A percentile compares a stretch with the other conserved stretches of the same genome.
Conservation (phyloP, 306 rosid genomes). For the Alnus rubra region DNA sequence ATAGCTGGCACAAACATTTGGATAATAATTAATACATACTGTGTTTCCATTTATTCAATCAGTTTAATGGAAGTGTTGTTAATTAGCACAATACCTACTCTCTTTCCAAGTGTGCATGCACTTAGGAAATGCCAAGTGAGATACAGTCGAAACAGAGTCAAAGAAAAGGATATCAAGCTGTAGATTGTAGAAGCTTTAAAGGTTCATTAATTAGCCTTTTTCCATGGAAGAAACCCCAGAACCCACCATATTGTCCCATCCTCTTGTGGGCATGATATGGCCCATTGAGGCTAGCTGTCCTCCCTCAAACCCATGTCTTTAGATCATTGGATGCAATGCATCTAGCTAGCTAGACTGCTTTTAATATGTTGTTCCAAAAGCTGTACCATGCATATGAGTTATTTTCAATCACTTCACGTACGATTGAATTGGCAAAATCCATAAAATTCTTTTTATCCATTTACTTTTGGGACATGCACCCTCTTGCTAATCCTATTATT, state of each 20-base stretch:
- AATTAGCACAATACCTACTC: background rate
- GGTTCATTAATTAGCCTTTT: background rate
- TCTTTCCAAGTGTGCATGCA: background rate
- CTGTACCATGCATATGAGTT: background rate
- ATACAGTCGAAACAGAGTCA: background rate
- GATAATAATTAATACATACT: background rate
- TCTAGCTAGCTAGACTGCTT: background rate
- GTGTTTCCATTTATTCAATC: background rate
- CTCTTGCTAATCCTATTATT: background rate
- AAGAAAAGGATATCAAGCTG: background rate
- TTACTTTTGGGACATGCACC: background rate
- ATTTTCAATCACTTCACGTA: background rate
- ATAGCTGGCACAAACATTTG: background rate
- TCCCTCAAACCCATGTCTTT: background rate
- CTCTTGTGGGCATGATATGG: background rate
- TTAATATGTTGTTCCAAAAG: background rate
- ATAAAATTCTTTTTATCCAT: background rate
- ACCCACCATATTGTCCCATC: background rate
- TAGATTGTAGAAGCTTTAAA: background rate
- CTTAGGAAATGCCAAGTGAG: background rate
- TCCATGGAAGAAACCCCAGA: background rate
- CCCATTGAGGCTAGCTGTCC: background rate
- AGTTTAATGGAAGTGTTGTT: background rate
- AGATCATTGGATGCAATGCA: background rate
- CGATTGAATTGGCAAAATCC: background rate